Evolutionary conservation across 306 rosid genomes (phyloP), one percentile per base, ranked within the genome.

Genomic region (Prunus campanulata): DNA sequence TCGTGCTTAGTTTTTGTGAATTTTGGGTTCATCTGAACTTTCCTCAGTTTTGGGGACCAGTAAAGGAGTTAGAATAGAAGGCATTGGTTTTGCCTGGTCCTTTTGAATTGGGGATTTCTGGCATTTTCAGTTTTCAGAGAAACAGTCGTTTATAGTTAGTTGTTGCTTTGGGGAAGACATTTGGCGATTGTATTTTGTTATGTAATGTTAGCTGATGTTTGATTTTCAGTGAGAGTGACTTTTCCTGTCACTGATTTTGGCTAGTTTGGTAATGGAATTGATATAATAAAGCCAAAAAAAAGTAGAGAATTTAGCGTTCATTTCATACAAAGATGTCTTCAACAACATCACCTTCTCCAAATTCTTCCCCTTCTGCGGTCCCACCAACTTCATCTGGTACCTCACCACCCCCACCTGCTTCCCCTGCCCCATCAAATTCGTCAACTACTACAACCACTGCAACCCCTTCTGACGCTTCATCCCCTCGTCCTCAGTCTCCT

Each of bases 281-380:
- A 47, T 47, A 18, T 47, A 25, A 74, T 35, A 74, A 74, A 61
- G 54, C 69, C 69, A 74, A 47, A 74, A 59, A 74, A 39, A 1
- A 74, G 39, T 77, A 83, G 80, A 47, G 69, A 72, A 77, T 80
- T 84, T 69, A 27, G 2, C 60, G 6, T 61, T 61, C 60, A 47
- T 46, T 74, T 47, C 32, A 18, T 44, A 51, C 2, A 62, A 75
- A 71, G 71, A 94, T 95, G 98, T 86, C 97, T 85, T 85, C 91
- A 22, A 70, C 91, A 57, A 73, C 80, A 10, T 60, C 83, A 35
- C 94, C 85, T 77, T 83, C 97, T 65, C 96, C 98, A 22, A 87
- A 78, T 83, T 80, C 88, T 83, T 83, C 96, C 22, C 92, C 97
- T 60, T 74, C 87, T 64, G 90, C 87, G 29, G 72, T 78, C 77